phyloP scores from a whole-genome alignment of 805 yeast species.

The Monosporozyma servazzii region DNA sequence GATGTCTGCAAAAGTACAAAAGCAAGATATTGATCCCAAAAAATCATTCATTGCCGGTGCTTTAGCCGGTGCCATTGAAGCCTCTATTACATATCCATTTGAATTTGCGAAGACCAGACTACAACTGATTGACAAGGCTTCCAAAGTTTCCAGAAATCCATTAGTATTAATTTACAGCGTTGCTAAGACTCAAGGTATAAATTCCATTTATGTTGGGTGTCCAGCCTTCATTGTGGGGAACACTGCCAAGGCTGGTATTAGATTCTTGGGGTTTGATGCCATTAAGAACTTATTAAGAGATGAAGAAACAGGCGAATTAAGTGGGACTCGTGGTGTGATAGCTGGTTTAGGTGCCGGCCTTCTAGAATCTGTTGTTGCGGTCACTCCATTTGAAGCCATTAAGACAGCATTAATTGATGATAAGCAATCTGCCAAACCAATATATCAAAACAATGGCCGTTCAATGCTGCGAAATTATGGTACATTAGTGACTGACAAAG shows the following conservation, averaged over 20 bases:
- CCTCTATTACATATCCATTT: constrained; percentile 86
- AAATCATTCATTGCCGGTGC: constrained; percentile 93
- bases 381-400: constrained; percentile 94
- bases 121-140: constrained; percentile 63
- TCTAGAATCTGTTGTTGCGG: constrained; percentile 83
- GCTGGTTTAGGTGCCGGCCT: constrained; percentile 99
- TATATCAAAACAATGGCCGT: constrained; percentile 49
- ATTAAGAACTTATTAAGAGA: constrained; percentile 73
- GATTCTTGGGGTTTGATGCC: constrained; percentile 87
- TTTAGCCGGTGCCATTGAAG: constrained; percentile 93
- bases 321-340: constrained; percentile 83
- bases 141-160: constrained; percentile 72
- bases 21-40: constrained; percentile 46
- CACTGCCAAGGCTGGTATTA: constrained; percentile 91
- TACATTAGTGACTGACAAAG: constrained; percentile 62
- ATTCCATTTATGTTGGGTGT: constrained; percentile 85
- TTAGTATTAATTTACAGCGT: constrained; percentile 66
- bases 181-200: constrained; percentile 68
- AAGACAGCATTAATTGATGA: constrained; percentile 95
- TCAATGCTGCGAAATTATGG: constrained; percentile 44
- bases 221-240: constrained; percentile 95
- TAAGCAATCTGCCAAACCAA: constrained; percentile 65
- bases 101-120: constrained; percentile 93
- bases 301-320: constrained; percentile 66
- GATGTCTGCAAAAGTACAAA: constrained; percentile 6